Evolutionary conservation across 2,329 filamentous ascomycete species (phyloP).

Genomic region (Exophiala sideris): DNA sequence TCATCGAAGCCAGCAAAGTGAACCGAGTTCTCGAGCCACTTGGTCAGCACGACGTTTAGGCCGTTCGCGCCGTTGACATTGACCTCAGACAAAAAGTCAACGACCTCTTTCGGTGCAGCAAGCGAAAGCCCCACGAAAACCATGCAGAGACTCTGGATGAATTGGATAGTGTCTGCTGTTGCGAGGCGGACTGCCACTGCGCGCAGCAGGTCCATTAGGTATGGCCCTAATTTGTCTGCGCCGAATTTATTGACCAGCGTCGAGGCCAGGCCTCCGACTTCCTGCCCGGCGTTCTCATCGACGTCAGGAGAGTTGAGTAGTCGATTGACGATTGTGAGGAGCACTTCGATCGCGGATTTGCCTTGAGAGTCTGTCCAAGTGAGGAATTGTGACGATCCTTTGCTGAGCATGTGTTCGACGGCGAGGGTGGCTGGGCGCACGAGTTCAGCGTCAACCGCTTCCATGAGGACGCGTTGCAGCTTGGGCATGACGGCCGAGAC

Average conservation of each 20-base stretch:
- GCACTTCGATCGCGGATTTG: constrained; percentile 81
- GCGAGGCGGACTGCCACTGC: constrained; percentile 83
- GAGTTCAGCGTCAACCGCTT: constrained; percentile 80
- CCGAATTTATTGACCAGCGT: constrained; percentile 95
- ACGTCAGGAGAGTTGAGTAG: constrained; percentile 77
- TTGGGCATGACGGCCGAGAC: constrained; percentile 84
- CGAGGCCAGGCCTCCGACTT: constrained; percentile 89
- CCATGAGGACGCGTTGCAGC: constrained; percentile 75
- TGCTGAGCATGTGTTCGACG: constrained; percentile 82
- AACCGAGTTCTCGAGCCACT: constrained; percentile 96
- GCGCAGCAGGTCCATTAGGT: constrained; percentile 79
- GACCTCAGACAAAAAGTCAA: constrained; percentile 84
- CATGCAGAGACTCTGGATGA: constrained; percentile 92
- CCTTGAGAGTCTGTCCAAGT: constrained; percentile 77
- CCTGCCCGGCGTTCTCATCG: constrained; percentile 92
- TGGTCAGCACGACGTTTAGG: constrained; percentile 82
- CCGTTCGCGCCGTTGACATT: constrained; percentile 72
- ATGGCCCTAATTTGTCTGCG: constrained; percentile 83
- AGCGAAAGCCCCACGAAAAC: constrained; percentile 91
- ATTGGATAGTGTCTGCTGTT: constrained; percentile 76
- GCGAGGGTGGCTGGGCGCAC: constrained; percentile 81
- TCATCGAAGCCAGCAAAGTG: constrained; percentile 98
- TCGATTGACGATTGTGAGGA: constrained; percentile 79
- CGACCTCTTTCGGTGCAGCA: constrained; percentile 79
- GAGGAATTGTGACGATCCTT: constrained; percentile 87